Conservation (phyloP, 225 moss, liverwort and hornwort genomes). For the Rhytidiadelphus loreus region DNA sequence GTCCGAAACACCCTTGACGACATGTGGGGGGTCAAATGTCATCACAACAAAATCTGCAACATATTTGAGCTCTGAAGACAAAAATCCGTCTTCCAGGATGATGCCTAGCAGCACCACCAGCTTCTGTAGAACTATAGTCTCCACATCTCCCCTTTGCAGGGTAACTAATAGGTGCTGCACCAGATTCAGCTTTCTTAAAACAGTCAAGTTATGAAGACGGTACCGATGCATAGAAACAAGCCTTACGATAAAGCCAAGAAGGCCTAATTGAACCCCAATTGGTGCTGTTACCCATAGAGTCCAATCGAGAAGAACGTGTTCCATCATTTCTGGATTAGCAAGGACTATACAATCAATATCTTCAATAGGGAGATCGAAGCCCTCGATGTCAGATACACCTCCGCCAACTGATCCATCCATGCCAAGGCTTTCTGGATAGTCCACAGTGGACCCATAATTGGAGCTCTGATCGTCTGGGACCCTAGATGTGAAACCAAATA, state of each 20-base stretch:
- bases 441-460: constrained; percentile 34
- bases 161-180: constrained; percentile 87
- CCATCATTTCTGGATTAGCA: constrained; percentile 91
- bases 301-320: constrained; percentile 88
- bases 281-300: constrained; percentile 85
- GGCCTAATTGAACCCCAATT: constrained; percentile 59
- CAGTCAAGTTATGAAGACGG: constrained; percentile 76
- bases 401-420: constrained; percentile 24
- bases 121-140: constrained; percentile 62
- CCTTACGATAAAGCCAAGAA: constrained; percentile 67
- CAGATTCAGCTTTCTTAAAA: constrained; percentile 68
- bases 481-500: constrained; percentile 36
- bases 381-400: constrained; percentile 27
- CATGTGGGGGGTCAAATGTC: constrained; percentile 90
- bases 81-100: constrained; percentile 80
- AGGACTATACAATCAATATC: constrained; percentile 55
- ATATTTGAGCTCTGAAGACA: constrained; percentile 77
- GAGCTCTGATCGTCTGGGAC: constrained; percentile 28
- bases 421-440: constrained; percentile 26
- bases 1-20: constrained; percentile 44
- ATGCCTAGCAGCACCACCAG: constrained; percentile 77
- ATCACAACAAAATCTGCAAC: constrained; percentile 94
- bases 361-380: constrained; percentile 25
- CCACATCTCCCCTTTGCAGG: constrained; percentile 81
- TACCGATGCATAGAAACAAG: constrained; percentile 89